These are phyloP conservation scores for Microbotryum saponariae DNA, from an alignment of 1,284 basidiomycete species.

Conservation along the genomic window DNA sequence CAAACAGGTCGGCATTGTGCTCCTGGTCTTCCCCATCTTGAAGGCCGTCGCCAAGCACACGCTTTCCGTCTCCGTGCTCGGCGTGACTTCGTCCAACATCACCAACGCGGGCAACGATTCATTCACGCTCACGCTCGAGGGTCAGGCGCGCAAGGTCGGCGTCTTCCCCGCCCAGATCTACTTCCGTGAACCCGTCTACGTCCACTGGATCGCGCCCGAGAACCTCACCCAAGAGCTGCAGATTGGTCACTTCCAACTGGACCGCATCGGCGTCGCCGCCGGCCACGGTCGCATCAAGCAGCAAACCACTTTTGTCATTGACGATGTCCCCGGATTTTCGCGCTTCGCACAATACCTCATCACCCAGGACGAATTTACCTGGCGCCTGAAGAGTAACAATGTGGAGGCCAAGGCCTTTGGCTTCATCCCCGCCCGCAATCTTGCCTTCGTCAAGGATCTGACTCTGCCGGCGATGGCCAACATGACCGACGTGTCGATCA, in stretches of 20 bases:
- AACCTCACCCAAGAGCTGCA: constrained; percentile 36
- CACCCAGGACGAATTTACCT: constrained; percentile 61
- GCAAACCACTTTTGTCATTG: constrained; percentile 39
- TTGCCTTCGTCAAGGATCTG: constrained; percentile 53
- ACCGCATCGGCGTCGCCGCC: constrained; percentile 34
- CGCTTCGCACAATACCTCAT: constrained; percentile 49
- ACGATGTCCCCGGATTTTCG: constrained; percentile 37
- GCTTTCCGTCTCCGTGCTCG: constrained; percentile 38
- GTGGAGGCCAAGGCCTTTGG: constrained; percentile 60
- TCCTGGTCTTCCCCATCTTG: constrained; percentile 40
- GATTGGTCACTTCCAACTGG: constrained; percentile 33
- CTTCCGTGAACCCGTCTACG: constrained; percentile 39
- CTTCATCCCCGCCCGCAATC: constrained; percentile 54
- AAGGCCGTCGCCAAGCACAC: constrained; percentile 41
- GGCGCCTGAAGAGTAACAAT: constrained; percentile 55
- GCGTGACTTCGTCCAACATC: constrained; percentile 40
- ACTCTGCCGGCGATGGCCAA: constrained; percentile 55
- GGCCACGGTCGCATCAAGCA: constrained; percentile 42
- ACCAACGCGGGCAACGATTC: constrained; percentile 37
- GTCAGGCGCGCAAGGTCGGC: constrained; percentile 40
- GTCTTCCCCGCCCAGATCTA: constrained; percentile 42
- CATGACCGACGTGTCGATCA: constrained; percentile 55
- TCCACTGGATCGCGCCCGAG: constrained; percentile 40
- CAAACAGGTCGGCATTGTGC: constrained; percentile 29
- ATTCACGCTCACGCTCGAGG: constrained; percentile 40